Base-by-base conservation (phyloP, 2,329 filamentous ascomycete genomes). In the Calonectria pteridis region DNA sequence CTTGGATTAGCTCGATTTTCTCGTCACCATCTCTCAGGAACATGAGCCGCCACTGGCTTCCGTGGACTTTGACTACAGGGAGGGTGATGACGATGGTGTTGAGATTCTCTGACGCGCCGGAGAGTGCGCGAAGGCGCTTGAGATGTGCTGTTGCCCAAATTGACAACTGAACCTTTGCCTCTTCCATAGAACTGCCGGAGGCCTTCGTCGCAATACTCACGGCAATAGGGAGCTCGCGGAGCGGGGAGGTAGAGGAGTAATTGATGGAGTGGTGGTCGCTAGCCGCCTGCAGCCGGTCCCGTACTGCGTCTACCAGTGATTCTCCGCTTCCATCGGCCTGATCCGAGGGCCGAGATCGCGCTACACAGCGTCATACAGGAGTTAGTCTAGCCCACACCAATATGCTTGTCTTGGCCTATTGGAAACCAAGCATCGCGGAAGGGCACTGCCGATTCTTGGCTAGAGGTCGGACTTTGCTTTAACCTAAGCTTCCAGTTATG, bases 131-230 rank as follows among this genome's bases (percentile, higher is more conserved):
- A 46, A 72, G 33, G 1, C 70, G 49, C 55, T 72, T 65, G 35
- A 72, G 65, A 29, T 72, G 64, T 4, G 70, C 64, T 5, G 65
- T 58, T 10, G 28, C 65, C 70, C 70, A 72, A 6, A 68, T 43
- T 18, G 35, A 43, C 20, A 72, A 49, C 35, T 68, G 70, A 4
- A 65, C 64, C 49, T 65, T 68, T 6, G 26, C 58, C 16, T 69
- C 65, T 13, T 72, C 26, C 2, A 13, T 29, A n/a, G 37, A 65
- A 1, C 65, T 65, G 16, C 13, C 70, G 0, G 18, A 33, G 5
- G 35, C 35, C 35, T 72, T 72, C 11, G 58, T 72, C 49, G 68
- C 65, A 28, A 72, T 68, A 65, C 70, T 72, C 18, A 72, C 40
- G 46, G 70, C 70, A n/a, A 72, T 72, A 26, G 70, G 70, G 16